Conservation (phyloP, 208 protist genomes). For the Wallacemonas sp. region DNA sequence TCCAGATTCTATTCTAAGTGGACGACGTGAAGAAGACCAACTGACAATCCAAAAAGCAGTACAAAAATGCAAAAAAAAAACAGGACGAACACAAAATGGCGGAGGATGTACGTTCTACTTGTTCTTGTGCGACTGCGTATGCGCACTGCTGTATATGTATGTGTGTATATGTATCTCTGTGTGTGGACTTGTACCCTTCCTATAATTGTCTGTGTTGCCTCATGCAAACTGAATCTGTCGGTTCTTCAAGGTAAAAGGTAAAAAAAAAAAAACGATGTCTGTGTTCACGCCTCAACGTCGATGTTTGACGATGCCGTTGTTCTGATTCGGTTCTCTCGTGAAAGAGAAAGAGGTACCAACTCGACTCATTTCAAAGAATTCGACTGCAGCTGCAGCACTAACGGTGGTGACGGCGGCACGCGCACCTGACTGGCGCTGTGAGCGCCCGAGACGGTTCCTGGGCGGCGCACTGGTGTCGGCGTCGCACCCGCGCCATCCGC, state of each 20-base stretch:
- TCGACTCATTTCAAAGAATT: no score
- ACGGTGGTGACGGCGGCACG: conserved; percentile 62
- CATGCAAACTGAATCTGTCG: no score
- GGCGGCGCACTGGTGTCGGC: conserved; percentile 38
- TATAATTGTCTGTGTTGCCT: neutral
- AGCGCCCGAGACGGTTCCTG: neutral
- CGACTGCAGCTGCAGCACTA: conserved; percentile 48
- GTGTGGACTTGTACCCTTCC: no score
- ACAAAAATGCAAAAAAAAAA: conserved; percentile 13
- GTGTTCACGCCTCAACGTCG: neutral
- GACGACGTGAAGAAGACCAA: neutral
- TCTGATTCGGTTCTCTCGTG: neutral
- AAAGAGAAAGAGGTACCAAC: no score
- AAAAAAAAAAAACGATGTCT: conserved; percentile 14
- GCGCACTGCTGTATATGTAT: neutral
- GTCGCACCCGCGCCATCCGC: conserved; percentile 27
- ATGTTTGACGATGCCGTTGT: neutral
- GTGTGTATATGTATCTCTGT: neutral
- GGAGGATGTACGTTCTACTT: no score
- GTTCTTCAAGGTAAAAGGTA: no score
- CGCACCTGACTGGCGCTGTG: conserved; percentile 29
- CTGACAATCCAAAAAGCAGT: neutral
- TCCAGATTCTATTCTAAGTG: no score
- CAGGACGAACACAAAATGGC: neutral
- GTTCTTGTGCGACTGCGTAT: no score